A percentile compares a stretch with the other conserved stretches of the same genome.
phyloP scores from a whole-genome alignment of 2,329 filamentous ascomycete genomes.

The Immersiporthe knoxdaviesiana region DNA sequence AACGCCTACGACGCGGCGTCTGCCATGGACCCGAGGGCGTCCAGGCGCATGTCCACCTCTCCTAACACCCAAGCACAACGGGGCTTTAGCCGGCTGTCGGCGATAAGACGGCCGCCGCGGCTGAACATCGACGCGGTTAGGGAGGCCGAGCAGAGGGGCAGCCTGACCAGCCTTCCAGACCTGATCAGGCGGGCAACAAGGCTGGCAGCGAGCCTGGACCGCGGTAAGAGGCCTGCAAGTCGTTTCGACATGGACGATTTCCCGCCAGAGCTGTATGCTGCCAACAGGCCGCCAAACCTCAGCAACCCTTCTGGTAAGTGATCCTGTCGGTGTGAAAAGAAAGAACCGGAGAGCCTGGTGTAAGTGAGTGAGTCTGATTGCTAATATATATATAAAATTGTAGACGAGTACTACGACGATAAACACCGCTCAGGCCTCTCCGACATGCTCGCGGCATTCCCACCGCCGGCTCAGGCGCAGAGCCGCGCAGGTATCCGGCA shows the following conservation, averaged over 20 bases:
- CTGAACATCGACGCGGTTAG: slow-evolving; percentile 82
- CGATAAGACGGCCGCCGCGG: slow-evolving; percentile 67
- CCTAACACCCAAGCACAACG: slow-evolving; percentile 34
- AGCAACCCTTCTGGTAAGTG: slow-evolving; percentile 44
- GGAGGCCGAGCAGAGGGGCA: slow-evolving; percentile 81
- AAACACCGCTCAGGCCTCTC: slow-evolving; percentile 59
- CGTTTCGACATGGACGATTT: slow-evolving; percentile 58
- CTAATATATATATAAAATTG: slow-evolving; percentile 34
- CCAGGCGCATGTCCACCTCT: slow-evolving; percentile 32
- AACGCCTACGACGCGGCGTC: slow-evolving; percentile 55
- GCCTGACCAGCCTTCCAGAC: slow-evolving; percentile 88
- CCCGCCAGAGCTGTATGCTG: slow-evolving; percentile 47
- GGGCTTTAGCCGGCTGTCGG: slow-evolving; percentile 54
- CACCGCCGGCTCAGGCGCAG: slow-evolving; percentile 59
- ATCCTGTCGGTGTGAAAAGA: neutral
- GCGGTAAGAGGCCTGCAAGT: slow-evolving; percentile 69
- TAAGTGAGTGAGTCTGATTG: neutral
- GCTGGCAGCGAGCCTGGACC: slow-evolving; percentile 85
- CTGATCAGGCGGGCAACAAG: slow-evolving; percentile 86
- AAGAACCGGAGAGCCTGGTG: too few relatives aligned
- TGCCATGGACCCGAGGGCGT: slow-evolving; percentile 45
- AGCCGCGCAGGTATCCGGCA: slow-evolving; percentile 46
- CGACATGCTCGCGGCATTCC: slow-evolving; percentile 69
- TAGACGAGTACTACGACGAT: slow-evolving; percentile 41
- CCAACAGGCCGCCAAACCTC: slow-evolving; percentile 29